Evolutionary conservation across 805 yeast species (phyloP).

Genomic region (Pichia eremophila): DNA sequence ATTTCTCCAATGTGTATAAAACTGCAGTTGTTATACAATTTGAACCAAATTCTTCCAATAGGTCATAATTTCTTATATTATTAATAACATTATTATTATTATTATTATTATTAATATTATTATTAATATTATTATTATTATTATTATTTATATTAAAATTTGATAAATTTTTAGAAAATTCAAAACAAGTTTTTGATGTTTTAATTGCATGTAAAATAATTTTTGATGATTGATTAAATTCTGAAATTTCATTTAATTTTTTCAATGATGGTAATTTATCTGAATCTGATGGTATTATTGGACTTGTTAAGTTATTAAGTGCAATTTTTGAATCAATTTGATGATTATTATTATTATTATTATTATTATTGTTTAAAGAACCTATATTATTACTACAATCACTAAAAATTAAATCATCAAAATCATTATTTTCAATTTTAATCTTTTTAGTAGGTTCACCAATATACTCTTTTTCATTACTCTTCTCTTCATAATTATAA

Average conservation of each 20-base stretch:
- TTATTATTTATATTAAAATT: too few species aligned
- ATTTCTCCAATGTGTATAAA: conserved; percentile 54
- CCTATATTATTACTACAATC: not conserved
- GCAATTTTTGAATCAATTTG: conserved; percentile 33
- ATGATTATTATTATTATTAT: conserved; percentile 9
- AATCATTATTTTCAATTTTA: not conserved
- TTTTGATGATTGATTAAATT: conserved; percentile 19
- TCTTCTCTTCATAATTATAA: conserved; percentile 1
- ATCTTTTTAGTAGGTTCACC: not conserved
- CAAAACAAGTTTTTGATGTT: conserved; percentile 53
- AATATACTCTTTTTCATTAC: not conserved
- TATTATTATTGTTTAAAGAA: conserved; percentile 2
- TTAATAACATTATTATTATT: not conserved
- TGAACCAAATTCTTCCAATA: conserved; percentile 50
- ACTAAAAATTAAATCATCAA: not conserved
- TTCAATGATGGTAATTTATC: conserved; percentile 20
- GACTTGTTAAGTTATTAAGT: conserved; percentile 38
- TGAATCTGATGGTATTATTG: conserved; percentile 20
- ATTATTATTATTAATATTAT: not conserved
- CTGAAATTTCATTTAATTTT: conserved; percentile 18
- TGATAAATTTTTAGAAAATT: conserved; percentile 22
- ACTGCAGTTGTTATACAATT: conserved; percentile 45
- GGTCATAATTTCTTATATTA: conserved; percentile 25
- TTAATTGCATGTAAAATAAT: conserved; percentile 39
- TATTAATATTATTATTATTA: not conserved